Evolutionary conservation across 2,329 filamentous ascomycete genomes (phyloP).

Genomic region (Chaetoscypha palmicola): DNA sequence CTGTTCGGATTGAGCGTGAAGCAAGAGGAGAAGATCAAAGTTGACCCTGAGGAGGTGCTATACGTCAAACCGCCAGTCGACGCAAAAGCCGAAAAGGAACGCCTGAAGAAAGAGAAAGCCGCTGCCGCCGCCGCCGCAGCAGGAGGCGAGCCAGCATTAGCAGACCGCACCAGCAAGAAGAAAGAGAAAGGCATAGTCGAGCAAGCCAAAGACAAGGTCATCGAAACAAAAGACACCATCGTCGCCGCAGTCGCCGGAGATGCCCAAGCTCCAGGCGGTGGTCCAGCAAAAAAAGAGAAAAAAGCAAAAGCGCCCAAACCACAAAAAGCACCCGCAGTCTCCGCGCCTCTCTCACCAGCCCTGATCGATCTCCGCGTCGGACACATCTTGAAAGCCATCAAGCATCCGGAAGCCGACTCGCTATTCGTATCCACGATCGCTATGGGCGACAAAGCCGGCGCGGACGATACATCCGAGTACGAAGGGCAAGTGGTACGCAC

Average conservation of each 20-base stretch:
- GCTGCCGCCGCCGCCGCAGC: constrained; percentile 51
- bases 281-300: constrained; percentile 61
- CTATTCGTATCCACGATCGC: constrained; percentile 94
- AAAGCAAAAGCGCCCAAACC: constrained; percentile 81
- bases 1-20: constrained; percentile 63
- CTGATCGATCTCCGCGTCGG: constrained; percentile 94
- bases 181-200: constrained; percentile 22
- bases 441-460: constrained; percentile 78
- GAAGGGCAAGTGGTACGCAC: constrained; percentile 89
- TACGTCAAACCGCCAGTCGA: constrained; percentile 86
- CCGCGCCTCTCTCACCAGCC: constrained; percentile 71
- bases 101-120: constrained; percentile 92
- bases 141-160: constrained; percentile 43
- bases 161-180: constrained; percentile 54
- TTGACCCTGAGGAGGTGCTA: constrained; percentile 73
- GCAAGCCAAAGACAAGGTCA: constrained; percentile 34
- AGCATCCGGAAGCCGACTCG: constrained; percentile 94
- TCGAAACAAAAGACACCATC: constrained; percentile 32
- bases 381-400: constrained; percentile 91
- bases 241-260: constrained; percentile 32
- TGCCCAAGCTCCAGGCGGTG: constrained; percentile 32
- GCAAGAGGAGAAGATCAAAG: constrained; percentile 65
- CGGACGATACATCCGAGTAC: constrained; percentile 83
- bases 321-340: constrained; percentile 56
- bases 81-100: constrained; percentile 92